Evolutionary conservation across 371 early-diverging fungal genomes (phyloP).

Genomic region (Globomyces sp.): DNA sequence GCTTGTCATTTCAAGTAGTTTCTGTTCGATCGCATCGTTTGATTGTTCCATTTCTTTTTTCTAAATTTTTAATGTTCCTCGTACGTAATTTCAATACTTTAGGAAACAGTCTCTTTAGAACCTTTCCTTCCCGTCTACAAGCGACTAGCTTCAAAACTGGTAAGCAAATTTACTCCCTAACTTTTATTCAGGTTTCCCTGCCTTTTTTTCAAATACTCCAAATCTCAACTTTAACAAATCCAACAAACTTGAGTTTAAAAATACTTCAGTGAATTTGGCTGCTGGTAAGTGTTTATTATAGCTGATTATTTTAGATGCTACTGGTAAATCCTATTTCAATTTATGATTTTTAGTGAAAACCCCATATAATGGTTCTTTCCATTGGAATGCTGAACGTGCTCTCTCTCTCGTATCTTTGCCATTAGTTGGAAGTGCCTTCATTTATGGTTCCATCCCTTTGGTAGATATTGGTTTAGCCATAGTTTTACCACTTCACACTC

Average conservation of each 20-base stretch:
- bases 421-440: conserved; percentile 68
- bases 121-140: too few species aligned
- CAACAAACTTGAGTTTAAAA: background rate
- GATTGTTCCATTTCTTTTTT: too few species aligned
- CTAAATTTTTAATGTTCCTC: too few species aligned
- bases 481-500: conserved; percentile 84
- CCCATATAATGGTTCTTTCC: conserved; percentile 66
- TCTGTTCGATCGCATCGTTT: background rate
- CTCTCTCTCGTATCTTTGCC: conserved; percentile 74
- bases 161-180: too few species aligned
- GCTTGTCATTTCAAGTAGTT: conserved; percentile 9
- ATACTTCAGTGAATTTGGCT: conserved; percentile 1
- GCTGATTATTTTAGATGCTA: too few species aligned
- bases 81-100: too few species aligned
- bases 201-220: too few species aligned
- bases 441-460: conserved; percentile 77
- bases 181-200: too few species aligned
- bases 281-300: conserved; percentile 3
- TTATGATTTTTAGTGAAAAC: background rate
- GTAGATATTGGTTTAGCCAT: conserved; percentile 87
- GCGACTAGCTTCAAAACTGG: too few species aligned
- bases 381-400: conserved; percentile 91
- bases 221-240: too few species aligned
- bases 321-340: too few species aligned
- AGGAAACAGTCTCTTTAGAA: too few species aligned